These are phyloP conservation scores for Tetrastigma voinierianum DNA, from an alignment of 164 flowering plant species.

Conservation along the genomic window DNA sequence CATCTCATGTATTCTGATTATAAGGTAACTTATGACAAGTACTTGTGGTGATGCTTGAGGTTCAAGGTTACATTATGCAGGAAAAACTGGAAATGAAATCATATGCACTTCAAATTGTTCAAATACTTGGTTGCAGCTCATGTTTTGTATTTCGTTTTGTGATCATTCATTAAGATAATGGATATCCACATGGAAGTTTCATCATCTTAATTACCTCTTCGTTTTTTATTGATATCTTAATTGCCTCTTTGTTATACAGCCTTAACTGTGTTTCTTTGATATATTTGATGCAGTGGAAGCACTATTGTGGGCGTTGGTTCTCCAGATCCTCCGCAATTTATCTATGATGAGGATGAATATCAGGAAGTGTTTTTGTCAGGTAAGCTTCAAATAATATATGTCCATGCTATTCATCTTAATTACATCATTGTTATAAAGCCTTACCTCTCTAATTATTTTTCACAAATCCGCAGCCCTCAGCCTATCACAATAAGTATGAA, in stretches of 20 bases:
- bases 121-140: background rate
- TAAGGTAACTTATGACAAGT: too few relatives aligned
- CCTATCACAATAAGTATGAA: too few relatives aligned
- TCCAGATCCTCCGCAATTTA: slow-evolving; percentile 90
- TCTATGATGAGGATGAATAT: slow-evolving; percentile 88
- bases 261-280: background rate
- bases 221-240: too few relatives aligned
- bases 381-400: slow-evolving; percentile 20
- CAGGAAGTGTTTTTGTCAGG: slow-evolving; percentile 79
- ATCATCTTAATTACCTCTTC: background rate
- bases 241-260: background rate
- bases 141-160: background rate
- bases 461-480: too few relatives aligned
- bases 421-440: background rate
- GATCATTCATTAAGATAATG: background rate
- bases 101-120: too few relatives aligned
- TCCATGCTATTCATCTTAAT: background rate
- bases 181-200: background rate
- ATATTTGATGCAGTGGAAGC: slow-evolving; percentile 75
- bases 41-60: too few relatives aligned
- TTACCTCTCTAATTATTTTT: too few relatives aligned
- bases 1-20: too few relatives aligned
- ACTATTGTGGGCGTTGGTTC: slow-evolving; percentile 95
- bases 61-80: too few relatives aligned
- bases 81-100: too few relatives aligned